Percentiles rank a stretch among this genome's conserved stretches.
Conservation (phyloP, 495 filamentous ascomycete genomes). For the Podospora pseudoanserina region DNA sequence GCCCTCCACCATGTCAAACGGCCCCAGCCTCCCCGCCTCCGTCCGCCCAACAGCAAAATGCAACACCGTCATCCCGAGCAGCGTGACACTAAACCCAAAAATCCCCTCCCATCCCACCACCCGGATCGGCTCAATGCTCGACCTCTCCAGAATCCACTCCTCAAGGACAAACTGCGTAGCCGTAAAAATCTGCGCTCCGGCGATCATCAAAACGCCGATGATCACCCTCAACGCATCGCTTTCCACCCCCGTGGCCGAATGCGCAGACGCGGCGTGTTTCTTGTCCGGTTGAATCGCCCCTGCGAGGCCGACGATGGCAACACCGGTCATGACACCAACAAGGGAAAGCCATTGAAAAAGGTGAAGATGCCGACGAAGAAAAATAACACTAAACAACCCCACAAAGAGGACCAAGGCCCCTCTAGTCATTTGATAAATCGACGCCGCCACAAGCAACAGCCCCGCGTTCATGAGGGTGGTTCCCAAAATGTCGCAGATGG, state of each 20-base stretch:
- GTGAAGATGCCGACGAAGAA: constrained; percentile 71
- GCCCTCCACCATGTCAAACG: constrained; percentile 86
- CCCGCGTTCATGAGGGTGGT: constrained; percentile 98
- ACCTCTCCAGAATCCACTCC: constrained; percentile 89
- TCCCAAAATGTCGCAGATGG: constrained; percentile 88
- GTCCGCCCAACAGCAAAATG: constrained; percentile 74
- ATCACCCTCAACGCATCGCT: constrained; percentile 66
- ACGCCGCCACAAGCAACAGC: constrained; percentile 86
- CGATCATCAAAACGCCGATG: constrained; percentile 83
- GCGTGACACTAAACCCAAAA: constrained; percentile 84
- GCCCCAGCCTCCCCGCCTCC: constrained; percentile 68
- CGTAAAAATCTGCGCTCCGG: constrained; percentile 92
- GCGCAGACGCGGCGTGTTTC: constrained; percentile 40
- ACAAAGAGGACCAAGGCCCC: constrained; percentile 94
- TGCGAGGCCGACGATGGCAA: constrained; percentile 84
- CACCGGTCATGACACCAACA: constrained; percentile 79
- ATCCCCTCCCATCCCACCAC: constrained; percentile 96
- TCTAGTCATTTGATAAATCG: constrained; percentile 97
- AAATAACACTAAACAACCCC: constrained; percentile 88
- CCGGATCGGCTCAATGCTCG: constrained; percentile 79
- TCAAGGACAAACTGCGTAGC: constrained; percentile 94
- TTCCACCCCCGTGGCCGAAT: constrained; percentile 27
- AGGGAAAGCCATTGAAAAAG: constrained; percentile 88
- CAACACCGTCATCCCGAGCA: constrained; percentile 72
- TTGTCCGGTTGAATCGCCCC: constrained; percentile 71